A percentile compares a stretch with the other conserved stretches of the same genome.
Conservation (phyloP, 208 protist species). For the Herpetomonas tarakana region DNA sequence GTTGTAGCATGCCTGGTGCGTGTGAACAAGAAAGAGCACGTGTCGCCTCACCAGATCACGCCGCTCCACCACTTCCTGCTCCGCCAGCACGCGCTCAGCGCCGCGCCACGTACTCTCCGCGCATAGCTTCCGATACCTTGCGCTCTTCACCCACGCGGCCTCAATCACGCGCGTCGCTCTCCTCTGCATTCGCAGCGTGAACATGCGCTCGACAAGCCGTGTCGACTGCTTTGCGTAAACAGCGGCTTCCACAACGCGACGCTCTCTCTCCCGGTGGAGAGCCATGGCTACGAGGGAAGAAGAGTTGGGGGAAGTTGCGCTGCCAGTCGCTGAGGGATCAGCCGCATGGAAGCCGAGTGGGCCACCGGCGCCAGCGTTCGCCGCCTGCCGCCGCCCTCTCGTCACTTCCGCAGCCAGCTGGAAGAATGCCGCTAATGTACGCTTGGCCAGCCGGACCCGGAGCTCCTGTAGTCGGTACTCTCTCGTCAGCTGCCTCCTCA, state of each 20-base stretch:
- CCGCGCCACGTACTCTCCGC: constrained; percentile 18
- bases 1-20: constrained; percentile 74
- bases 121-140: constrained; percentile 15
- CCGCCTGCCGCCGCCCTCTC: too few relatives aligned
- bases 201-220: background rate
- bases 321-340: background rate
- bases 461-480: too few relatives aligned
- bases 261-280: background rate
- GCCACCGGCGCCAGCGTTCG: too few relatives aligned
- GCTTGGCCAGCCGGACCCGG: too few relatives aligned
- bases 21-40: constrained; percentile 39
- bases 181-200: background rate
- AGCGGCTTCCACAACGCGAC: constrained; percentile 14
- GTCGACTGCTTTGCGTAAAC: constrained; percentile 8
- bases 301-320: background rate
- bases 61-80: constrained; percentile 59
- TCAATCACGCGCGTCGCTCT: constrained; percentile 37
- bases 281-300: background rate
- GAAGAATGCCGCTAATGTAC: too few relatives aligned
- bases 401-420: too few relatives aligned
- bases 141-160: constrained; percentile 31
- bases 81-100: constrained; percentile 31
- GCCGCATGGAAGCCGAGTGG: too few relatives aligned
- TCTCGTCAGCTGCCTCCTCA: too few relatives aligned
- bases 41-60: constrained; percentile 48